These are phyloP conservation scores for Euryodendron excelsum DNA, from an alignment of 148 eudicot species.

Conservation along the genomic window DNA sequence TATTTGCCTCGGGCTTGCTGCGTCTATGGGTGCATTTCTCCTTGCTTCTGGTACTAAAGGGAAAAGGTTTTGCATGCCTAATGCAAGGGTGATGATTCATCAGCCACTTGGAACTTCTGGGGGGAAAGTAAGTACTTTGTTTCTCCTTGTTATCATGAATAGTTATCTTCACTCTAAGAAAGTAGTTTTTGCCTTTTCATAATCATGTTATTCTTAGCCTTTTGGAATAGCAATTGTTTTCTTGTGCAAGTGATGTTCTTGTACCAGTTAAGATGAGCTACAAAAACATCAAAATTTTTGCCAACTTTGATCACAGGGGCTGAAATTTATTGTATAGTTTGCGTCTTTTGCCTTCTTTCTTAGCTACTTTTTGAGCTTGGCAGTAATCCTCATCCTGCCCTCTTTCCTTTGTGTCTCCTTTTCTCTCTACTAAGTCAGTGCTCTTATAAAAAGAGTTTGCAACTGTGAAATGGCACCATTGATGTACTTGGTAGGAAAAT, in stretches of 20 bases:
- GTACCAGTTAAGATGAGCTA: not conserved
- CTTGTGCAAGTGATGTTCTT: not conserved
- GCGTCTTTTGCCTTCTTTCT: not conserved
- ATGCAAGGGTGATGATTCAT: constrained; percentile 89
- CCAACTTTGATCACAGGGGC: not conserved
- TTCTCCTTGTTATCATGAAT: constrained; percentile 8
- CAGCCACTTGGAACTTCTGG: constrained; percentile 66
- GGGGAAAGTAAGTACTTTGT: constrained; percentile 51
- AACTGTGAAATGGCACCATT: not conserved
- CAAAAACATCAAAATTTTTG: not conserved
- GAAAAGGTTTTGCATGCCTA: constrained; percentile 94
- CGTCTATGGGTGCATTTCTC: constrained; percentile 96
- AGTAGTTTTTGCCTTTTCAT: not conserved
- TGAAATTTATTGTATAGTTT: not conserved
- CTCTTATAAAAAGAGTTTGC: not conserved
- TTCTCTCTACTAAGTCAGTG: too few relatives aligned
- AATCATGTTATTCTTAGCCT: not conserved
- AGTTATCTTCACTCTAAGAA: not conserved
- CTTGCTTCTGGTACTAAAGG: constrained; percentile 96
- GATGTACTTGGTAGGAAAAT: not conserved
- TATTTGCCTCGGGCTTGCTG: constrained; percentile 86
- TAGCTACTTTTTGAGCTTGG: not conserved
- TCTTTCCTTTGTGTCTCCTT: not conserved
- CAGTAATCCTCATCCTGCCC: not conserved
- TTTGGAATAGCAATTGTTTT: not conserved